phyloP scores from a whole-genome alignment of 1,284 basidiomycete species.

The Fereydounia khargensis region DNA sequence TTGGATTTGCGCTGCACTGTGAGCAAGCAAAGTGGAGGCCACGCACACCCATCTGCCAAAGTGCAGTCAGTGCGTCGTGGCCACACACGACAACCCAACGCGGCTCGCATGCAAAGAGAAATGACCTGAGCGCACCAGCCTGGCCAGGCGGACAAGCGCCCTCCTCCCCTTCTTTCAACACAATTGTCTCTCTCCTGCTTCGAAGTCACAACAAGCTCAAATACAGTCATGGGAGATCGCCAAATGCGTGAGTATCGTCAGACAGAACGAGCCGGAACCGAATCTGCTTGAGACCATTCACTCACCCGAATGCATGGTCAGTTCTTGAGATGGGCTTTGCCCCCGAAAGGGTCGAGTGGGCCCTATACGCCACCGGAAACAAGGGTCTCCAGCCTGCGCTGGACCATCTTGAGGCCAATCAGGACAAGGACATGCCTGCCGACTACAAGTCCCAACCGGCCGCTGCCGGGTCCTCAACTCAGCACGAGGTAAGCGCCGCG shows the following conservation, averaged over 20 bases:
- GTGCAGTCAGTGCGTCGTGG: too few relatives aligned
- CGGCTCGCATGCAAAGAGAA: too few relatives aligned
- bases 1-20: too few relatives aligned
- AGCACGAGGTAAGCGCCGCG: constrained; percentile 26
- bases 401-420: constrained; percentile 53
- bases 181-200: not conserved
- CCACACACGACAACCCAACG: too few relatives aligned
- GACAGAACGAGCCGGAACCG: too few relatives aligned
- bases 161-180: not conserved
- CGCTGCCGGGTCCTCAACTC: constrained; percentile 3
- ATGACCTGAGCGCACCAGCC: constrained; percentile 14
- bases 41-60: too few relatives aligned
- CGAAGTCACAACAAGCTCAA: not conserved
- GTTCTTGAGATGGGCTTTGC: constrained; percentile 56
- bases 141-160: not conserved
- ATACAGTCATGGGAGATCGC: constrained; percentile 21
- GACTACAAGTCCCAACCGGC: constrained; percentile 27
- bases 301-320: too few relatives aligned
- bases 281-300: too few relatives aligned
- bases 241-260: constrained; percentile 15
- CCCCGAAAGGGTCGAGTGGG: constrained; percentile 52
- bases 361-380: constrained; percentile 41
- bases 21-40: too few relatives aligned
- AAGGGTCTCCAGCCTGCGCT: constrained; percentile 48
- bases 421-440: constrained; percentile 40